A percentile compares a stretch with the other conserved stretches of the same genome.
These are phyloP conservation scores for Arthrobotrys iridis DNA, from an alignment of 2,329 filamentous ascomycete genomes.

Conservation along the genomic window DNA sequence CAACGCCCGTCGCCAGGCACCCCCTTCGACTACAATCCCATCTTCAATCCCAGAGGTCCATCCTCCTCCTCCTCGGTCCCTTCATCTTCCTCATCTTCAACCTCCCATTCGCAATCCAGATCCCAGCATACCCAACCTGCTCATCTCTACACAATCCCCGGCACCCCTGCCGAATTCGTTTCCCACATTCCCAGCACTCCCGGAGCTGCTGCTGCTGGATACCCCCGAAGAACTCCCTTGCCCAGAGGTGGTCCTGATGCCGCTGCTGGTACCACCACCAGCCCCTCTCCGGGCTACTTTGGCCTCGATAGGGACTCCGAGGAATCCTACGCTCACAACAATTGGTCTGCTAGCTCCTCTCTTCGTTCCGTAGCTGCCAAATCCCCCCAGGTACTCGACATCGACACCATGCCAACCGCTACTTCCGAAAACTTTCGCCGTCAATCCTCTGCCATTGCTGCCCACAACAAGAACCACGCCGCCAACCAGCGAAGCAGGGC, in stretches of 20 bases:
- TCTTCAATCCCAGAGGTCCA: constrained; percentile 27
- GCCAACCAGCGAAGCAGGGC: constrained; percentile 48
- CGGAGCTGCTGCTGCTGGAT: constrained; percentile 17
- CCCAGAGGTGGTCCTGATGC: constrained; percentile 14
- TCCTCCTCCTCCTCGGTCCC: not conserved
- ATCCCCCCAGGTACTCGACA: constrained; percentile 57
- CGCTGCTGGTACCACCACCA: constrained; percentile 29
- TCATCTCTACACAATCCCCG: constrained; percentile 53
- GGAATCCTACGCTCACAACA: constrained; percentile 57
- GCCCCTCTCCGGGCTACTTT: constrained; percentile 57
- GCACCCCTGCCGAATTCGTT: constrained; percentile 38
- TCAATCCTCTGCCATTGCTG: constrained; percentile 52
- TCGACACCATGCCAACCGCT: constrained; percentile 57
- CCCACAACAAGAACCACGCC: constrained; percentile 48
- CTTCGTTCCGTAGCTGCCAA: constrained; percentile 57
- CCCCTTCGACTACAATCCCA: constrained; percentile 47
- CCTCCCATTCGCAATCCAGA: constrained; percentile 1
- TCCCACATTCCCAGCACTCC: constrained; percentile 46
- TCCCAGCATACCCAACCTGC: constrained; percentile 47
- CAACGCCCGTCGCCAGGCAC: constrained; percentile 50
- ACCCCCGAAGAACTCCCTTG: constrained; percentile 42
- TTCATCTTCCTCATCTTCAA: not conserved
- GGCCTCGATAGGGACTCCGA: constrained; percentile 56
- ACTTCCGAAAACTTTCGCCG: constrained; percentile 57
- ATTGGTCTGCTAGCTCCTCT: constrained; percentile 58